These are phyloP conservation scores for Neospermospora avenae DNA, from an alignment of 2,329 filamentous ascomycete species.

Conservation along the genomic window DNA sequence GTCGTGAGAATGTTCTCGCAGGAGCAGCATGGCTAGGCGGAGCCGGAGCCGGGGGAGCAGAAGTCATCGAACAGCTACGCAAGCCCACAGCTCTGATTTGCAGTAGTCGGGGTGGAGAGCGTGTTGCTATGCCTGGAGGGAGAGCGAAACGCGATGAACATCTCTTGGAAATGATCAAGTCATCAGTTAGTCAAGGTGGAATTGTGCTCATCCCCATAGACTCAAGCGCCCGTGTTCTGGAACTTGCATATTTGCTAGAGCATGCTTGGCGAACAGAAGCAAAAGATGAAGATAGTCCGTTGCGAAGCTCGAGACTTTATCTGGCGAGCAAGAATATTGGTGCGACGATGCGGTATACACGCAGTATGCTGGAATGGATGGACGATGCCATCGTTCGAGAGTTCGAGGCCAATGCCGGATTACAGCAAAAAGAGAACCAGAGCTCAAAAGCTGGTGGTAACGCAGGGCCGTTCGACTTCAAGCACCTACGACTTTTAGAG, in stretches of 20 bases:
- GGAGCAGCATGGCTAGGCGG: conserved; percentile 92
- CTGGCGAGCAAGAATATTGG: conserved; percentile 83
- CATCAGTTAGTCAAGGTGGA: conserved; percentile 76
- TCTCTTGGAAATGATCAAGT: conserved; percentile 75
- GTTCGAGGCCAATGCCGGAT: conserved; percentile 64
- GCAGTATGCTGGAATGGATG: conserved; percentile 99
- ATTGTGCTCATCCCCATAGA: conserved; percentile 93
- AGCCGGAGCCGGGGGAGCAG: conserved; percentile 73
- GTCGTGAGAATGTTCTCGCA: conserved; percentile 89
- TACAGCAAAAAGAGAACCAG: conserved; percentile 41
- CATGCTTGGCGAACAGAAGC: conserved; percentile 79
- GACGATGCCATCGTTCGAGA: conserved; percentile 91
- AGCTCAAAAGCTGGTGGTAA: conserved; percentile 47
- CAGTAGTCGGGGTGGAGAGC: conserved; percentile 77
- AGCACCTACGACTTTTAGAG: conserved; percentile 78
- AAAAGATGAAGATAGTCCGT: conserved; percentile 46
- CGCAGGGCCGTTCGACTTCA: conserved; percentile 83
- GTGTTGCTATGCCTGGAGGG: conserved; percentile 66
- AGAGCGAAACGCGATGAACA: conserved; percentile 81
- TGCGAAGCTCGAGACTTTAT: conserved; percentile 63
- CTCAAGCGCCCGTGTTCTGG: conserved; percentile 89
- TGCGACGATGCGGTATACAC: conserved; percentile 84
- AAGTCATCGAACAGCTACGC: conserved; percentile 89
- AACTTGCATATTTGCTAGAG: conserved; percentile 88
- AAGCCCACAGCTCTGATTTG: conserved; percentile 94